phyloP scores from a whole-genome alignment of 345 rosid genomes.

The Eucalyptus pauciflora region DNA sequence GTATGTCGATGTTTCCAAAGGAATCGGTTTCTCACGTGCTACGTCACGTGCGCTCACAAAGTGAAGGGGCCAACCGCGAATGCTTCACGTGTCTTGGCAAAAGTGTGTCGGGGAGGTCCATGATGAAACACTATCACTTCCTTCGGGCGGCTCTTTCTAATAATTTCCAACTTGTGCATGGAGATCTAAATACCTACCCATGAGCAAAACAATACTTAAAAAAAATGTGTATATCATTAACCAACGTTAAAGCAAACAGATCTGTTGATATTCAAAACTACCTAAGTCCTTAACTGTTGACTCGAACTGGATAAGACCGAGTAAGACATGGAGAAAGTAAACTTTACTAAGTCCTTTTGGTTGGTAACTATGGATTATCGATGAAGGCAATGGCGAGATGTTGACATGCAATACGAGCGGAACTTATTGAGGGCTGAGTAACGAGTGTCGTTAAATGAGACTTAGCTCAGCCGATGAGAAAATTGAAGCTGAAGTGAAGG shows the following conservation, averaged over 20 bases:
- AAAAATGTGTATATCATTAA: neutral
- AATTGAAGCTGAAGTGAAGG: neutral
- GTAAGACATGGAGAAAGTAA: neutral
- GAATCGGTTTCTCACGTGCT: neutral
- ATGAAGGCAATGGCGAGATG: neutral
- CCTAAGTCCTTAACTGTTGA: neutral
- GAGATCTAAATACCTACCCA: neutral
- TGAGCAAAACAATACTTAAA: neutral
- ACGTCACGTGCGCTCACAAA: neutral
- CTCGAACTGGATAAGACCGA: neutral
- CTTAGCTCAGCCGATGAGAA: neutral
- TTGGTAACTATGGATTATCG: neutral
- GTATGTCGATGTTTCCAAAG: neutral
- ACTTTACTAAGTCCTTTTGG: neutral
- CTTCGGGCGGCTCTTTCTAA: neutral
- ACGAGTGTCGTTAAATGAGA: neutral
- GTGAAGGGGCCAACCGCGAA: neutral
- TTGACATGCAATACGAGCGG: neutral
- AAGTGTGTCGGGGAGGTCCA: neutral
- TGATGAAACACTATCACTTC: accelerated
- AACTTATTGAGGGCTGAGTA: neutral
- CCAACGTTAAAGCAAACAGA: neutral
- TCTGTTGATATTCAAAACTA: neutral
- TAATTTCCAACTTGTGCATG: neutral
- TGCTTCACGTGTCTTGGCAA: neutral